Percentiles rank a stretch among this genome's conserved stretches.
These are phyloP conservation scores for Calocybe cyanea DNA, from an alignment of 768 basidiomycete species.

Conservation along the genomic window DNA sequence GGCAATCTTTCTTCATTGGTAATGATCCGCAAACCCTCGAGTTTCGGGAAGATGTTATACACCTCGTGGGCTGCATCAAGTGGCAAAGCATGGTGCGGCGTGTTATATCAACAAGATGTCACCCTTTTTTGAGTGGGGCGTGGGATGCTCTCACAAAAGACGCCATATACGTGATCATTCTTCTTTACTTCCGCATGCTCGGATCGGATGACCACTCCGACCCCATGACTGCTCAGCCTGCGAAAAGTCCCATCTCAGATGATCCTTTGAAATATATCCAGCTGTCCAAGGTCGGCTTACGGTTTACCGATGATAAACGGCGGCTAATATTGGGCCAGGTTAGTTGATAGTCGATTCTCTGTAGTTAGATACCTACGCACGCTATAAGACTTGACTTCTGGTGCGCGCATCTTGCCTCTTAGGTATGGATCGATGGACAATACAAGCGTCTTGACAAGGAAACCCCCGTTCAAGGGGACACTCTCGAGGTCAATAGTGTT, in stretches of 20 bases:
- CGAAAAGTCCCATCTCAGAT: not conserved
- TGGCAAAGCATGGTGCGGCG: not conserved
- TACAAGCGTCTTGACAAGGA: conserved; percentile 48
- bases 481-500: conserved; percentile 48
- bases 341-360: not conserved
- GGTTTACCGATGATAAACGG: conserved; percentile 31
- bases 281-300: too few species aligned
- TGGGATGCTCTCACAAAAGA: conserved; percentile 15
- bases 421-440: conserved; percentile 43
- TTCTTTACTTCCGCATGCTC: conserved; percentile 27
- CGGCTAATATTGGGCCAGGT: conserved; percentile 14
- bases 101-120: not conserved
- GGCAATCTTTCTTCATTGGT: conserved; percentile 42
- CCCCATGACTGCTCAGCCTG: conserved; percentile 30
- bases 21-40: conserved; percentile 23
- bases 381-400: conserved; percentile 22
- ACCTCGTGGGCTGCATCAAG: conserved; percentile 34
- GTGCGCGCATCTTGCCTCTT: conserved; percentile 34
- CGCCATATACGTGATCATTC: conserved; percentile 40
- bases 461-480: conserved; percentile 39
- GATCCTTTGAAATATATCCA: not conserved
- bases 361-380: conserved; percentile 11
- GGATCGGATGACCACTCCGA: conserved; percentile 44
- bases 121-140: too few species aligned
- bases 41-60: conserved; percentile 29